Evolutionary conservation across 2,329 filamentous ascomycete species (phyloP).

Genomic region (Botryotinia narcissicola): DNA sequence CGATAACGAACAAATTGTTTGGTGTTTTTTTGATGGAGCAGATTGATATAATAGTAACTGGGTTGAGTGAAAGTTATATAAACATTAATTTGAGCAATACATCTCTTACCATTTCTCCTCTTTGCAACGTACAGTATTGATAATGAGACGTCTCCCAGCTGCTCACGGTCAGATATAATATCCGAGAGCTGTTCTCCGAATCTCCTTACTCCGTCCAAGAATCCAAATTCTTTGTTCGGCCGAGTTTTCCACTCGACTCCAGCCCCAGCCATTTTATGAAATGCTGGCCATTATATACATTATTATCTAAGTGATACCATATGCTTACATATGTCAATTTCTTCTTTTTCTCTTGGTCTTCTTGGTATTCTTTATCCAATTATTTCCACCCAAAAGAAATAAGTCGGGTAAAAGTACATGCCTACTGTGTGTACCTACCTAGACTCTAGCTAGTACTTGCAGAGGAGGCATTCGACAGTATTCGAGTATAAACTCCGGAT

Average conservation of each 20-base stretch:
- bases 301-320: not conserved
- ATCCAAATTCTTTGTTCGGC: slow-evolving; percentile 3
- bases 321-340: not conserved
- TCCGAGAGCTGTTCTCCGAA: not conserved
- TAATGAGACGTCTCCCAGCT: not conserved
- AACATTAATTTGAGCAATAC: not conserved
- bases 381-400: not conserved
- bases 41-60: no score
- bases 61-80: not conserved
- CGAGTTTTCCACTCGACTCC: not conserved
- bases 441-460: not conserved
- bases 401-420: not conserved
- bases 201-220: not conserved
- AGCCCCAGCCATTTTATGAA: slow-evolving; percentile 6
- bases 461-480: not conserved
- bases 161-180: not conserved
- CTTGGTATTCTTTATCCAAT: slow-evolving; percentile 1
- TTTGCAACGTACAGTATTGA: not conserved
- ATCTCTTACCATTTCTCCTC: not conserved
- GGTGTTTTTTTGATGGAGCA: not conserved
- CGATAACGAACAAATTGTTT: not conserved
- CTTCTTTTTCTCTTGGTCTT: not conserved
- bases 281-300: not conserved
- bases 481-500: not conserved
- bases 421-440: no score